phyloP scores from a whole-genome alignment of 2,329 filamentous ascomycete genomes.

The Xylariaceae sp. region DNA sequence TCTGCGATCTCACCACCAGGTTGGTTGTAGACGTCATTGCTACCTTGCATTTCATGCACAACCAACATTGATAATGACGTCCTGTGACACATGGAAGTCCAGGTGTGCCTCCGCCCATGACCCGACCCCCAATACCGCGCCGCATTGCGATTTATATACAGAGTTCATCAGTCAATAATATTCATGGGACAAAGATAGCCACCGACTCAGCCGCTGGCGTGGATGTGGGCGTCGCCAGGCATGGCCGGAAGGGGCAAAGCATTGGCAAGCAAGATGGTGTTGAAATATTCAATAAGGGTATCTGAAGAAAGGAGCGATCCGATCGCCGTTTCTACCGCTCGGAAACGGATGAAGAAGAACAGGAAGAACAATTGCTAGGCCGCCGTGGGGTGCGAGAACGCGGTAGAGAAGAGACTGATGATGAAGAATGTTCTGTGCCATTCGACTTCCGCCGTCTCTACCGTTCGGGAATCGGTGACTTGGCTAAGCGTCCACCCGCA shows the following conservation, averaged over 20 bases:
- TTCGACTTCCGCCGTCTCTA: slow-evolving; percentile 35
- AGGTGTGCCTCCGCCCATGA: slow-evolving; percentile 12
- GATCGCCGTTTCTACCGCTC: slow-evolving; percentile 34
- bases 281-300: slow-evolving; percentile 27
- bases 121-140: slow-evolving; percentile 6
- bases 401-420: slow-evolving; percentile 17
- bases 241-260: slow-evolving; percentile 18
- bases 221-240: slow-evolving; percentile 13
- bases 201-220: slow-evolving; percentile 18
- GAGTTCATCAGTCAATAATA: slow-evolving; percentile 11
- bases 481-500: slow-evolving; percentile 68
- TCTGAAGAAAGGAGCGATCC: slow-evolving; percentile 27
- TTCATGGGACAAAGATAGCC: slow-evolving; percentile 5
- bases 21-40: no score
- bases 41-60: no score
- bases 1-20: no score
- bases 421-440: slow-evolving; percentile 21
- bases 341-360: slow-evolving; percentile 26
- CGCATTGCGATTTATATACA: slow-evolving; percentile 8
- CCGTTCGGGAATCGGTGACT: slow-evolving; percentile 57
- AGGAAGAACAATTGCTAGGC: slow-evolving; percentile 21
- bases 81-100: slow-evolving; percentile 12
- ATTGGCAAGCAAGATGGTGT: slow-evolving; percentile 24
- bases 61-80: slow-evolving; percentile 15
- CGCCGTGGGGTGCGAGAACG: slow-evolving; percentile 20